A percentile compares a stretch with the other conserved stretches of the same genome.
Conservation (phyloP, 2,329 filamentous ascomycete genomes). For the Apiospora arundinis region DNA sequence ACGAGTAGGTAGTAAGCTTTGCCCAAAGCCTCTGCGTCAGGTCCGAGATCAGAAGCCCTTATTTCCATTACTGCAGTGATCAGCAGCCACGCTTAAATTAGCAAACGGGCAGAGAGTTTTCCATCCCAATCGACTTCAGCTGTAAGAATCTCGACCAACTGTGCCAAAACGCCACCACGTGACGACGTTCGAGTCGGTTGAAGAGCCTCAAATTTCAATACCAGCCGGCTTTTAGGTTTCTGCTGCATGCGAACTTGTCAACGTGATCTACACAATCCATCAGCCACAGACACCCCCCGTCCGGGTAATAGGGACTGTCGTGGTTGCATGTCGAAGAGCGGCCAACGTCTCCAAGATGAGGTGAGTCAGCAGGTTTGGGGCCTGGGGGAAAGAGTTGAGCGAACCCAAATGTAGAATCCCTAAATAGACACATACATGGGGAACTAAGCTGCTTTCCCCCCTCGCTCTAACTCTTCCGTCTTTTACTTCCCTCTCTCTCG, state of each 20-base stretch:
- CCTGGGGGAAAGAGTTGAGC: constrained; percentile 4
- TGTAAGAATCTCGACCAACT: background rate
- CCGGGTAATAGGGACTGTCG: constrained; percentile 35
- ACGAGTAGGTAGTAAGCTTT: constrained; percentile 9
- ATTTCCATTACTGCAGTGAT: constrained; percentile 1
- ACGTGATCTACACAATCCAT: constrained; percentile 5
- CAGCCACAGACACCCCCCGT: constrained; percentile 24
- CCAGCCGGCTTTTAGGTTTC: background rate
- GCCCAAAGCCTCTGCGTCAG: constrained; percentile 13
- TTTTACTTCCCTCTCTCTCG: constrained; percentile 19
- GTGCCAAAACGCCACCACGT: background rate
- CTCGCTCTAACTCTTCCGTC: constrained; percentile 9
- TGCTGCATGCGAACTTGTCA: constrained; percentile 2
- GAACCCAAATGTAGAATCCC: background rate
- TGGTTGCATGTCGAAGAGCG: constrained; percentile 52
- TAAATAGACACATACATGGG: constrained; percentile 11
- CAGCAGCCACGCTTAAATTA: constrained; percentile 13
- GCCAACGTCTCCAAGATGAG: constrained; percentile 64
- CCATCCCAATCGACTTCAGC: background rate
- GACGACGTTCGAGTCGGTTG: constrained; percentile 9
- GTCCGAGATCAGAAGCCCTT: constrained; percentile 17
- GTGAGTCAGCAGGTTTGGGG: constrained; percentile 40
- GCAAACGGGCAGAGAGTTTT: background rate
- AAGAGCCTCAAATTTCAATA: background rate
- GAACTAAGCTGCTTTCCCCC: background rate